Evolutionary conservation across 257 asterid species (phyloP), one percentile per base, ranked within the genome.

Genomic region (Capsicum rhomboideum): DNA sequence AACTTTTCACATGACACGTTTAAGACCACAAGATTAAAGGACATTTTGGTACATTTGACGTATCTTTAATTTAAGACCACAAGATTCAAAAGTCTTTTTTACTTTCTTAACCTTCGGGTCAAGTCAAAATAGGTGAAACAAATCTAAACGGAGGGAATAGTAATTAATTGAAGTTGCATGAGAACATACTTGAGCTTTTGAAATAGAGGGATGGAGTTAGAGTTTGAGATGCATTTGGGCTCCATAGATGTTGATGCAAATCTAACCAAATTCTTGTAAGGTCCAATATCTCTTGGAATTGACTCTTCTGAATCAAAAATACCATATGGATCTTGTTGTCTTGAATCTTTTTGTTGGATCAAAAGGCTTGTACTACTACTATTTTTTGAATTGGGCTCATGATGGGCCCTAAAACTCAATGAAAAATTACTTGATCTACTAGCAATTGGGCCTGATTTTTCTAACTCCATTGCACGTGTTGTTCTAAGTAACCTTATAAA

Each of bases 261-360:
- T 71, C 90, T 88, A 50, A 93, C 92, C 92, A 95, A 90, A 88
- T 91, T 95, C 88, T 95, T 95, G 56, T 93, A 95, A 54, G 97
- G 95, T 8, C 98, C 98, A 85, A 95, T 90, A 55, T 95, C 97
- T 84, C 97, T 93, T 1, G 92, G 85, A 20, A 91, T 82, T 7
- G 97, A 93, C n/a, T 91, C 97, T 84, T 93, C 93, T 6, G 90
- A 85, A 40, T 92, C 89, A 46, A 95, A 95, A 40, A 95, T 92
- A 1, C 95, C 97, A n/a, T 92, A 97, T 13, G 98, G 98, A 79
- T 97, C 99, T 86, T 93, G 98, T 78, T 97, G 99, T 26, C 97
- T 86, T 18, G 96, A 90, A 21, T 94, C 97, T 83, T 92, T 94
- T 26, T 91, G 97, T 16, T 67, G 75, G 23, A 87, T 61, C 86